These are phyloP conservation scores for Coemansia sp. DNA, from an alignment of 192 early-diverging fungal species.

Conservation along the genomic window DNA sequence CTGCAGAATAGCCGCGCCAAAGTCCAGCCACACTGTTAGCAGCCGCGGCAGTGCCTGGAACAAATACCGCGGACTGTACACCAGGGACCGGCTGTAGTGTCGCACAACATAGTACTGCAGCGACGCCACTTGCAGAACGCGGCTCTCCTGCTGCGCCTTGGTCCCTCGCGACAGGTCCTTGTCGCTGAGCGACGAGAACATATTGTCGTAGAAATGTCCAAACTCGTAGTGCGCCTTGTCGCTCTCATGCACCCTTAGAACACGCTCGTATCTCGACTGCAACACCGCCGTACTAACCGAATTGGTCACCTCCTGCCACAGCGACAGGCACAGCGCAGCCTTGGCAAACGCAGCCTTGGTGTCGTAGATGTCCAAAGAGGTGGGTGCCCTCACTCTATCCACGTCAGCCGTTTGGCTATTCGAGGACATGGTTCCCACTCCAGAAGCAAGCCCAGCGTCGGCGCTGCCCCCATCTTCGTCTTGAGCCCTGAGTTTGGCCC, in stretches of 20 bases:
- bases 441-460: background rate
- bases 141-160: constrained; percentile 25
- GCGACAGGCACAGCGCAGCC: constrained; percentile 29
- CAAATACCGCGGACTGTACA: constrained; percentile 71
- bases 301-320: constrained; percentile 42
- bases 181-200: constrained; percentile 25
- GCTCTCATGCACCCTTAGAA: constrained; percentile 41
- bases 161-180: constrained; percentile 9
- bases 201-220: constrained; percentile 36
- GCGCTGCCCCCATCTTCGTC: background rate
- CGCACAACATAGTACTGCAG: constrained; percentile 50
- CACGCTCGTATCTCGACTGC: constrained; percentile 29
- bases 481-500: constrained; percentile 24
- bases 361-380: constrained; percentile 11
- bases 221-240: constrained; percentile 47
- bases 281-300: constrained; percentile 16
- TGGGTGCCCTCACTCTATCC: background rate
- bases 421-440: background rate
- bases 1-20: constrained; percentile 50
- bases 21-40: constrained; percentile 81
- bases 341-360: constrained; percentile 32
- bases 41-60: constrained; percentile 83
- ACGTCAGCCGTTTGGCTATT: background rate
- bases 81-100: constrained; percentile 55
- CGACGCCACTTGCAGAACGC: constrained; percentile 21